A percentile compares a stretch with the other conserved stretches of the same genome.
Conservation (phyloP, 1,284 basidiomycete species). For the Farysia itapuensis region DNA sequence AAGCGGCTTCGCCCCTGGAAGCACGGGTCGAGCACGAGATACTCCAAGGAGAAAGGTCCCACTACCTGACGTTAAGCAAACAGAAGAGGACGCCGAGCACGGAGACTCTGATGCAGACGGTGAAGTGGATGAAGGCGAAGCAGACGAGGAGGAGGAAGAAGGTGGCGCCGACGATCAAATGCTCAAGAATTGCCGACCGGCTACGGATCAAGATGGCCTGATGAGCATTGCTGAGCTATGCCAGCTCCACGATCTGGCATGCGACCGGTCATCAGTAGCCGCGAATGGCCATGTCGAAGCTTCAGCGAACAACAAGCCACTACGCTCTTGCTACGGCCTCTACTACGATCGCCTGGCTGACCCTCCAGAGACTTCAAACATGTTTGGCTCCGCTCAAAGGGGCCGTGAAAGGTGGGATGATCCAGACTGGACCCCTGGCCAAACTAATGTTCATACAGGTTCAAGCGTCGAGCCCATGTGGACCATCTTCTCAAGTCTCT, state of each 20-base stretch:
- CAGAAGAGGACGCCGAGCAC: slow-evolving; percentile 17
- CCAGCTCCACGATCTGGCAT: slow-evolving; percentile 63
- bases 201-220: slow-evolving; percentile 71
- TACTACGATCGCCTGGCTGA: slow-evolving; percentile 61
- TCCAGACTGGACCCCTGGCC: slow-evolving; percentile 20
- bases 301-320: slow-evolving; percentile 1
- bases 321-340: slow-evolving; percentile 60
- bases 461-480: slow-evolving; percentile 55
- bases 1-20: slow-evolving; percentile 32
- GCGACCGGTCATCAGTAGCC: background rate
- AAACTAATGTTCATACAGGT: slow-evolving; percentile 40
- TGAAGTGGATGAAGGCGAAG: slow-evolving; percentile 10
- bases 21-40: slow-evolving; percentile 43
- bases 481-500: slow-evolving; percentile 55
- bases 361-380: slow-evolving; percentile 35
- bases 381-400: slow-evolving; percentile 33
- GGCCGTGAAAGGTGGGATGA: slow-evolving; percentile 51
- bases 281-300: background rate
- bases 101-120: slow-evolving; percentile 6
- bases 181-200: slow-evolving; percentile 75
- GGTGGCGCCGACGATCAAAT: slow-evolving; percentile 64
- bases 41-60: slow-evolving; percentile 18
- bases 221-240: slow-evolving; percentile 69
- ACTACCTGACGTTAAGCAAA: background rate
- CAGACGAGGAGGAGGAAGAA: slow-evolving; percentile 15